Base-by-base conservation (phyloP, 176 grass and related monocot species). In the Oryza longistaminata region DNA sequence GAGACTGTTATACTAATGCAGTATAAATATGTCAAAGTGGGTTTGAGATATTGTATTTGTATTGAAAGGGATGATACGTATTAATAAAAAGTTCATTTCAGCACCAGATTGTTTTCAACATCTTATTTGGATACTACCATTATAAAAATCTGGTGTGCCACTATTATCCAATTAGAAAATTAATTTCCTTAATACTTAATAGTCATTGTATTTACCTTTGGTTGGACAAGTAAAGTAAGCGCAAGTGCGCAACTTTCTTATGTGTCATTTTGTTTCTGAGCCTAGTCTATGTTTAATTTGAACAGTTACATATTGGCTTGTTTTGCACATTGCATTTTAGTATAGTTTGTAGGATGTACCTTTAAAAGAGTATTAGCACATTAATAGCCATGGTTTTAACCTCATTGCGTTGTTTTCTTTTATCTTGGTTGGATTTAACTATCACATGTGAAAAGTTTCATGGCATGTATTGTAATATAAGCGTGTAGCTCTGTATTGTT, bases 371-470 rank as follows among this genome's bases (percentile, higher is more conserved):
- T 74, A 65, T 46, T 48, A 83, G 37, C 65, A 70, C 42, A 66
- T 19, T 29, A 4, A 64, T 4, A 49, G 62, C 12, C 71, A 75
- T 37, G 11, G 40, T 50, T 65, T 75, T 64, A 65, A 83, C 31
- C 53, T 73, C 39, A 50, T 52, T 13, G 43, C 8, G 3, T 83
- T 83, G 40, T 66, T 83, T 49, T 49, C 15, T 49, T 64, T 66
- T 21, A 50, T 74, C 58, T 75, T 84, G 46, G 29, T 75, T 35
- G 21, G 61, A 52, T 75, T 75, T 44, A 52, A 83, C 29, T 52
- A 35, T 67, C 6, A 73, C 71, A 50, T 84, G 25, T 52, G 29
- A 84, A 40, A 84, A 84, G 43, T 52, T 85, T 50, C 33, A 52
- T 58, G 45, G 26, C 29, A 77, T 53, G 33, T 85, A 39, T 40